A percentile compares a stretch with the other conserved stretches of the same genome.
These are phyloP conservation scores for Zoysia pacifica DNA, from an alignment of 176 grass and related monocot species.

Conservation along the genomic window DNA sequence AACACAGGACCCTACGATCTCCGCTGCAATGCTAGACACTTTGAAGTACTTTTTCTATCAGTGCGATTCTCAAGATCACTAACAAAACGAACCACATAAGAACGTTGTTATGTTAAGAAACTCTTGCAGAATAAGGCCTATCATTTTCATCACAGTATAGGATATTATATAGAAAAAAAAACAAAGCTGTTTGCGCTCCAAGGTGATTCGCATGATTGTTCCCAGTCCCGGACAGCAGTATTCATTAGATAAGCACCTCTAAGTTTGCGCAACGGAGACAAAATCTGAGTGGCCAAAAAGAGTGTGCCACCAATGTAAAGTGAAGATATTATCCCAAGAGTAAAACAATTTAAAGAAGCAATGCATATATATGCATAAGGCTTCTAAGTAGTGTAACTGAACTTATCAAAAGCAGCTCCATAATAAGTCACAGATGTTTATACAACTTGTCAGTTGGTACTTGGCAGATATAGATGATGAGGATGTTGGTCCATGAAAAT, in stretches of 20 bases:
- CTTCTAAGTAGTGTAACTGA: neutral
- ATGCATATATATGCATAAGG: neutral
- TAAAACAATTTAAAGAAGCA: neutral
- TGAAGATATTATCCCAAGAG: neutral
- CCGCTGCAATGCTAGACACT: conserved; percentile 2
- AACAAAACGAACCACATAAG: neutral
- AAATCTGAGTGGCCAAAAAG: conserved; percentile 3
- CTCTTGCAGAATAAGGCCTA: neutral
- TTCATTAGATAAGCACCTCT: conserved; percentile 8
- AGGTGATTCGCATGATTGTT: conserved; percentile 15
- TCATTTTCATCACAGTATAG: neutral
- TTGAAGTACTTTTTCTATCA: conserved; percentile 21
- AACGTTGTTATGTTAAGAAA: neutral
- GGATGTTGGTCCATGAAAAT: neutral
- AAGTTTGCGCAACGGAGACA: conserved; percentile 1
- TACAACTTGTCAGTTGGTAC: neutral
- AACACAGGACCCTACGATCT: conserved; percentile 7
- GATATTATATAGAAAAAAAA: neutral
- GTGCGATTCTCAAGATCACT: conserved; percentile 16
- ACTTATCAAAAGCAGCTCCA: neutral
- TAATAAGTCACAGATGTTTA: neutral
- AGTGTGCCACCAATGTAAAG: conserved; percentile 19
- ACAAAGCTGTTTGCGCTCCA: neutral
- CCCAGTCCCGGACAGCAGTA: neutral
- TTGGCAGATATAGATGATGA: neutral